A percentile compares a stretch with the other conserved stretches of the same genome.
These are phyloP conservation scores for Lupinus albus DNA, from an alignment of 306 rosid species.

Conservation along the genomic window DNA sequence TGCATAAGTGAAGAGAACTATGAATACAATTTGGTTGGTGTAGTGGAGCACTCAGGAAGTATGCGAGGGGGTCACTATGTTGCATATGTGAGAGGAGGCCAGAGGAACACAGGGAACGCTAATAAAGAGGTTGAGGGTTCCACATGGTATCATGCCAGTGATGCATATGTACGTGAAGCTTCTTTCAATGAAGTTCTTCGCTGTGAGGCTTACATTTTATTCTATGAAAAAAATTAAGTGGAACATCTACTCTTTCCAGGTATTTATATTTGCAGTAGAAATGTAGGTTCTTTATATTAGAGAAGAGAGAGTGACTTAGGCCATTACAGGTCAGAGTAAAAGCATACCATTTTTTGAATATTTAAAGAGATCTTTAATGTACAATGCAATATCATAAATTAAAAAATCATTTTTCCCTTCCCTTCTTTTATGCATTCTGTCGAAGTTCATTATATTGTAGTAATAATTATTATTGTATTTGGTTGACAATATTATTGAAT, in stretches of 20 bases:
- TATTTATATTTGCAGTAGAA: constrained; percentile 37
- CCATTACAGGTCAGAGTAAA: constrained; percentile 50
- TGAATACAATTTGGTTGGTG: constrained; percentile 70
- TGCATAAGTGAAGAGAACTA: constrained; percentile 53
- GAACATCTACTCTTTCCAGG: constrained; percentile 36
- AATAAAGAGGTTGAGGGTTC: constrained; percentile 47
- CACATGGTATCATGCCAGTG: constrained; percentile 86
- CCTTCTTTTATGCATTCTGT: constrained; percentile 17
- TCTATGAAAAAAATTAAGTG: constrained; percentile 67
- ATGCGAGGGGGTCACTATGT: constrained; percentile 96
- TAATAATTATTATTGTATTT: neutral
- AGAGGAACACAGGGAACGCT: constrained; percentile 54
- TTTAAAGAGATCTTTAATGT: constrained; percentile 54
- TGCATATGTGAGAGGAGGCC: constrained; percentile 81
- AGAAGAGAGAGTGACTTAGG: constrained; percentile 29
- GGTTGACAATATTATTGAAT: neutral
- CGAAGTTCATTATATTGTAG: neutral
- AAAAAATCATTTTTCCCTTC: constrained; percentile 38
- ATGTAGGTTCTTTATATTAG: constrained; percentile 36
- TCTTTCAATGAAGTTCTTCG: constrained; percentile 74
- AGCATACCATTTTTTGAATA: constrained; percentile 68
- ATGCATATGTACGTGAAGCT: constrained; percentile 64
- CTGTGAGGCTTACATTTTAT: constrained; percentile 84
- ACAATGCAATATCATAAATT: constrained; percentile 47
- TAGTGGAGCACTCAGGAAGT: constrained; percentile 82